Evolutionary conservation across 805 yeast species (phyloP).

Genomic region (Teunomyces kruisii): DNA sequence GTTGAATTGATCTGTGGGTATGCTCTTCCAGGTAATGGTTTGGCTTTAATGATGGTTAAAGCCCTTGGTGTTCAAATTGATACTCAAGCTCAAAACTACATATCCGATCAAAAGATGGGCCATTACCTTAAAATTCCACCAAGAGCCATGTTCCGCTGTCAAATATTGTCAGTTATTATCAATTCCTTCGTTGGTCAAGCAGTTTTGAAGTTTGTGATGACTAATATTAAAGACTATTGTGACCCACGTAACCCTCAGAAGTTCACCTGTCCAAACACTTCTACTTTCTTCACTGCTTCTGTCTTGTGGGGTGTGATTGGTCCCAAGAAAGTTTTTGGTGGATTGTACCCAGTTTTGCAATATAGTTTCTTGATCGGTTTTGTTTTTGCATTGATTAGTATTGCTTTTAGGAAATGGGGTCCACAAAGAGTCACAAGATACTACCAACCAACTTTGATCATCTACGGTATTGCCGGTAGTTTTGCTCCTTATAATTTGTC

Average conservation of each 20-base stretch:
- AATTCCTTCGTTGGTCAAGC: slow-evolving; percentile 25
- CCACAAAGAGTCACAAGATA: slow-evolving; percentile 18
- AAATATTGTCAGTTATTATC: slow-evolving; percentile 25
- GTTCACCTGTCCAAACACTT: slow-evolving; percentile 38
- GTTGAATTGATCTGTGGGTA: slow-evolving; percentile 24
- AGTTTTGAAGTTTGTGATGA: slow-evolving; percentile 30
- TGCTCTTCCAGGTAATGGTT: slow-evolving; percentile 25
- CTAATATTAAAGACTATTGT: slow-evolving; percentile 39
- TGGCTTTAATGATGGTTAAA: slow-evolving; percentile 21
- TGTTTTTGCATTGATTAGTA: slow-evolving; percentile 21
- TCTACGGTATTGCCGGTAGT: slow-evolving; percentile 25
- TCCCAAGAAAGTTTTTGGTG: slow-evolving; percentile 28
- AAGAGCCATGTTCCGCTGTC: slow-evolving; percentile 20
- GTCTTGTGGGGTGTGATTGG: slow-evolving; percentile 68
- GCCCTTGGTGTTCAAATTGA: slow-evolving; percentile 27
- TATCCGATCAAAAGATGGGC: slow-evolving; percentile 37
- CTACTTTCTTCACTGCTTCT: slow-evolving; percentile 49
- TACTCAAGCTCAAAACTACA: slow-evolving; percentile 28
- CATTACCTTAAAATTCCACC: slow-evolving; percentile 23
- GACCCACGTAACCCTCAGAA: slow-evolving; percentile 37
- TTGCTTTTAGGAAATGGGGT: slow-evolving; percentile 11
- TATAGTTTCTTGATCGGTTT: slow-evolving; percentile 33
- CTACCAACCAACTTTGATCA: slow-evolving; percentile 32
- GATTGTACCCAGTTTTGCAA: slow-evolving; percentile 30
- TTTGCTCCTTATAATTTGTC: slow-evolving; percentile 31